Evolutionary conservation across 2,329 filamentous ascomycete species (phyloP).

Genomic region (Zasmidium cellare): DNA sequence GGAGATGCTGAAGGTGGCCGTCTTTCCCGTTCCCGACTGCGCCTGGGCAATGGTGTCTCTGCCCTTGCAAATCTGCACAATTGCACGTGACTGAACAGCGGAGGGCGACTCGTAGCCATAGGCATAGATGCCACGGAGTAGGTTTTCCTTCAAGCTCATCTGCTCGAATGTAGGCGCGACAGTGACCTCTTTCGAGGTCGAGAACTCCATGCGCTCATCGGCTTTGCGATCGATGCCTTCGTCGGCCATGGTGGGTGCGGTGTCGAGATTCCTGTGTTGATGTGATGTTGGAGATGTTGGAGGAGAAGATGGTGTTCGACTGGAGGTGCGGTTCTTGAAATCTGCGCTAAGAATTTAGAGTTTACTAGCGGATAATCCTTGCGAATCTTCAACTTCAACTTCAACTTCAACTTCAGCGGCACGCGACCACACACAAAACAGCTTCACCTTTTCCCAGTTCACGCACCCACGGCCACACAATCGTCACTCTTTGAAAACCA

Average conservation of each 20-base stretch:
- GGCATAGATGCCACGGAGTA: constrained; percentile 94
- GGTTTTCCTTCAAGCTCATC: constrained; percentile 96
- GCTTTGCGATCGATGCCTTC: constrained; percentile 80
- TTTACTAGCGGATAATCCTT: too few relatives aligned
- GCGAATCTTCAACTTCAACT: background rate
- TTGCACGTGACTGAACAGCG: constrained; percentile 94
- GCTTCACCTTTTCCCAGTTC: background rate
- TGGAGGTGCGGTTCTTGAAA: background rate
- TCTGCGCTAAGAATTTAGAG: background rate
- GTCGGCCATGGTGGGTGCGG: constrained; percentile 73
- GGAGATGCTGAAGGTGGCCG: constrained; percentile 98
- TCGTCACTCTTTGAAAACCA: background rate
- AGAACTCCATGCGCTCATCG: constrained; percentile 97
- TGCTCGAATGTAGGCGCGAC: constrained; percentile 84
- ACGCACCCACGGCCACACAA: background rate
- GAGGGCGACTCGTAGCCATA: constrained; percentile 99
- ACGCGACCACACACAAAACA: background rate
- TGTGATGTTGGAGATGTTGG: constrained; percentile 4
- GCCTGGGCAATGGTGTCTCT: constrained; percentile 98
- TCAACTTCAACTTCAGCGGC: background rate
- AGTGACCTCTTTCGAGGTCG: constrained; percentile 95
- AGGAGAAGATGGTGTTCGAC: background rate
- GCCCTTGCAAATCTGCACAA: constrained; percentile 98
- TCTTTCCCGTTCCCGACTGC: constrained; percentile 99
- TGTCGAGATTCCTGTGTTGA: constrained; percentile 7